Evolutionary conservation across 345 rosid species (phyloP), one percentile per base, ranked within the genome.

Genomic region (Lagerstroemia speciosa): DNA sequence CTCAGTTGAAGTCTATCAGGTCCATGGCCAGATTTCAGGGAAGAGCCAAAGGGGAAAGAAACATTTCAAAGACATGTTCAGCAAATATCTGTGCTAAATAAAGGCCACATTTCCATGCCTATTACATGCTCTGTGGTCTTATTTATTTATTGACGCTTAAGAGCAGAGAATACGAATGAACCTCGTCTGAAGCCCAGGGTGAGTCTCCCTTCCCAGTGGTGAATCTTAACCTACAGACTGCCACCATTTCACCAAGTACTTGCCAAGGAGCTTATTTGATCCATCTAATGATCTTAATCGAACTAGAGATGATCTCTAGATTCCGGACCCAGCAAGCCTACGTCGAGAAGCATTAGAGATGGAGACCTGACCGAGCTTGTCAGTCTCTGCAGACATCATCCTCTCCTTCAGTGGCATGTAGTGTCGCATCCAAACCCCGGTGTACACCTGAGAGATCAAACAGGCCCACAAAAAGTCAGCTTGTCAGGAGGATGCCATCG

Each of bases 391-490:
- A 1, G 83, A 40, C 27, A 64, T 46, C 72, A 78, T 75, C 69
- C 97, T 82, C 75, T 87, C 98, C 67, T 65, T 77, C 4, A 79
- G 83, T 31, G 97, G 96, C 65, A 72, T 79, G 72, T 89, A 94
- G 74, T 82, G 97, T 71, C 98, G 80, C 77, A 94, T 78, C 99
- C 98, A 94, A 70, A 70, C 91, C 46, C 99, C 99, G 0, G 84
- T 87, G 71, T 89, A 94, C 55, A 94, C 99, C 99, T 94, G 81
- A 24, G 68, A 38, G 40, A 62, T 71, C 66, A 61, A 17, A 32
- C 48, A 38, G 15, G 70, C 36, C 26, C 38, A 30, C 36, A 40
- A 9, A 57, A 62, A 36, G 17, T 62, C n/a, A 36, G 63, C 55
- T 45, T 58, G 31, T 52, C 0, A 67, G 53, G 53, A 69, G 32